A percentile compares a stretch with the other conserved stretches of the same genome.
These are phyloP conservation scores for Claviceps spartinae DNA, from an alignment of 2,329 filamentous ascomycete species.

Conservation along the genomic window DNA sequence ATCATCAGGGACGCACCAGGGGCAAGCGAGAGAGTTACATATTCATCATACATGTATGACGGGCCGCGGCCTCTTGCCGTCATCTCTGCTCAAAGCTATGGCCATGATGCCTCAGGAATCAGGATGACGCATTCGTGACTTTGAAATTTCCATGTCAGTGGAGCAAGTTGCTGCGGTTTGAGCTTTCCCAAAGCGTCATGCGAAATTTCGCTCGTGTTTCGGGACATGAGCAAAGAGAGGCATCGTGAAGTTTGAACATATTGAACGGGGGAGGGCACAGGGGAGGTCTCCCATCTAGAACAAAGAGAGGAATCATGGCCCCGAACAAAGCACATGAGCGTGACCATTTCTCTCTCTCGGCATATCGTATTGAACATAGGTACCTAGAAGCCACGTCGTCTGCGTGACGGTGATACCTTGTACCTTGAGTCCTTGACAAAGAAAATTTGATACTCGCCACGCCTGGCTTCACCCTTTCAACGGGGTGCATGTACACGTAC, in stretches of 20 bases:
- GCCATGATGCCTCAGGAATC: neutral
- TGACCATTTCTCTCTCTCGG: neutral
- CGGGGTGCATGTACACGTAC: too few relatives aligned
- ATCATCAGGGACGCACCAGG: too few relatives aligned
- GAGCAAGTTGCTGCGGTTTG: neutral
- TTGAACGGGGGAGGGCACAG: neutral
- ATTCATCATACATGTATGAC: too few relatives aligned
- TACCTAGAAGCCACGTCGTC: too few relatives aligned
- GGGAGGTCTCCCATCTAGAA: neutral
- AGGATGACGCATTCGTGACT: neutral
- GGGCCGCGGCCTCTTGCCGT: neutral
- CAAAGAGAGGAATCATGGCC: neutral
- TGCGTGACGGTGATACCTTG: too few relatives aligned
- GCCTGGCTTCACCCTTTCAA: too few relatives aligned
- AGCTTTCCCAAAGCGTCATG: neutral
- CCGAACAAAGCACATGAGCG: neutral
- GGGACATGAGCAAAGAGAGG: neutral
- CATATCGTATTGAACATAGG: neutral
- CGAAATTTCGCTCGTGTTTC: neutral
- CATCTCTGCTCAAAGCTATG: neutral
- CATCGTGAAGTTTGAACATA: neutral
- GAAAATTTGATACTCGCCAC: too few relatives aligned
- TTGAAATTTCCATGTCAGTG: neutral
- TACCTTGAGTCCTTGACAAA: too few relatives aligned
- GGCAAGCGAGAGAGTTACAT: neutral